These are phyloP conservation scores for Prinsepia uniflora DNA, from an alignment of 306 rosid genomes.

Conservation along the genomic window DNA sequence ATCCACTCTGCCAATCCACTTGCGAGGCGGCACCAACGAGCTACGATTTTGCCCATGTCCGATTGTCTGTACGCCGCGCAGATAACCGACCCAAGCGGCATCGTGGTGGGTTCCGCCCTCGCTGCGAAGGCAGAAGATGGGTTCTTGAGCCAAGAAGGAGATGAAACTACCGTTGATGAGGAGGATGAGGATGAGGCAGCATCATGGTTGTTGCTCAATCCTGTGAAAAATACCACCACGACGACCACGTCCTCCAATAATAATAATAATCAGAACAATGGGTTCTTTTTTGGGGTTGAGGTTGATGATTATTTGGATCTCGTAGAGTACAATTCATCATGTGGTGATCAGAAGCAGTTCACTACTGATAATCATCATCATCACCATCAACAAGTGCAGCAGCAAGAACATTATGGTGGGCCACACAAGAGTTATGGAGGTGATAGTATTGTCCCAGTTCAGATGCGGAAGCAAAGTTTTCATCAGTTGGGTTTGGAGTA, in stretches of 20 bases:
- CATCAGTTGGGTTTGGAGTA: conserved; percentile 62
- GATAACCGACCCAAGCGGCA: background rate
- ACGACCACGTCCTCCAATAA: background rate
- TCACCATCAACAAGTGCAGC: conserved; percentile 29
- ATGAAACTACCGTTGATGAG: conserved; percentile 31
- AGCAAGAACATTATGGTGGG: conserved; percentile 32
- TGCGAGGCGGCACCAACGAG: conserved; percentile 91
- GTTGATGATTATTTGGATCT: conserved; percentile 85
- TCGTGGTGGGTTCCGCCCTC: background rate
- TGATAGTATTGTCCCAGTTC: conserved; percentile 82
- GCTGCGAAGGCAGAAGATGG: conserved; percentile 18
- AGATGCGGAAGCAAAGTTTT: conserved; percentile 35
- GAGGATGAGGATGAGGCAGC: conserved; percentile 78
- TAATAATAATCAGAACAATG: conserved; percentile 33
- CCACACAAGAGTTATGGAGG: conserved; percentile 47
- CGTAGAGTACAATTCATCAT: conserved; percentile 62
- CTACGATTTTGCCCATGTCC: conserved; percentile 57
- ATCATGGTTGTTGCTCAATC: conserved; percentile 79
- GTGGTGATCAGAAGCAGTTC: conserved; percentile 36
- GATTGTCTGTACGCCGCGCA: conserved; percentile 38
- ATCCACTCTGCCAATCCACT: conserved; percentile 93
- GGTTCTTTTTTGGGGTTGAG: conserved; percentile 60
- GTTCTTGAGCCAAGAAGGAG: conserved; percentile 38
- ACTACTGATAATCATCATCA: conserved; percentile 21
- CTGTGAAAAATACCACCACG: conserved; percentile 31